Conservation (phyloP, 148 eudicot species). For the Selenicereus undatus region DNA sequence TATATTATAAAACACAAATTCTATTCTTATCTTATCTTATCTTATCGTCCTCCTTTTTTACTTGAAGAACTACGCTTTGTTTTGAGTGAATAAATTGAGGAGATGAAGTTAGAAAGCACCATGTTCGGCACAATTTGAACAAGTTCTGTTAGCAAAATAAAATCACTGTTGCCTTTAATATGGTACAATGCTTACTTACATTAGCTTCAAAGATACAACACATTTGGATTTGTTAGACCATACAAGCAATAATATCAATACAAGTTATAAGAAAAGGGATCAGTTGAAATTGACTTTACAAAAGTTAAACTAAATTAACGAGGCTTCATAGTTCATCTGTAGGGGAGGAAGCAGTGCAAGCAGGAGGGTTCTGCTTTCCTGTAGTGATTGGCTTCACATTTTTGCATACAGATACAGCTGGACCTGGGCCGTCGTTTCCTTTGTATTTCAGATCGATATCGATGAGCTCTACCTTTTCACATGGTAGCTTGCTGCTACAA, state of each 20-base stretch:
- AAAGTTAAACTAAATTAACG: background rate
- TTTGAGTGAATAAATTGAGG: too few relatives aligned
- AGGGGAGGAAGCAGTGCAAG: conserved; percentile 26
- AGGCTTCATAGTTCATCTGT: background rate
- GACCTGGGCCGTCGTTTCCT: conserved; percentile 33
- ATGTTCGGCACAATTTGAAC: too few relatives aligned
- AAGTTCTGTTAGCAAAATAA: too few relatives aligned
- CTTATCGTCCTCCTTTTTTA: too few relatives aligned
- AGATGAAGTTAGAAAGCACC: too few relatives aligned
- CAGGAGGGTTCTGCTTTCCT: conserved; percentile 39
- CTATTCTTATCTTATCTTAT: too few relatives aligned
- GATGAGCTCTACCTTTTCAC: conserved; percentile 34
- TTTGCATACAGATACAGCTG: conserved; percentile 33
- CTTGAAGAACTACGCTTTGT: too few relatives aligned
- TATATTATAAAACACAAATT: too few relatives aligned
- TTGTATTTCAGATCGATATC: conserved; percentile 36
- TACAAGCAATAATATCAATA: background rate
- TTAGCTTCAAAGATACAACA: background rate
- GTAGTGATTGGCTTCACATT: conserved; percentile 33
- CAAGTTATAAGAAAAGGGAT: background rate
- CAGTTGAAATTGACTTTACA: background rate
- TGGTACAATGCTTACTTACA: background rate
- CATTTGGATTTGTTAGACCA: background rate
- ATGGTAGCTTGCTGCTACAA: conserved; percentile 38
- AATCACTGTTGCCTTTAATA: too few relatives aligned